These are phyloP conservation scores for Geotrichum siamense DNA, from an alignment of 1,139 yeast genomes.

Conservation along the genomic window DNA sequence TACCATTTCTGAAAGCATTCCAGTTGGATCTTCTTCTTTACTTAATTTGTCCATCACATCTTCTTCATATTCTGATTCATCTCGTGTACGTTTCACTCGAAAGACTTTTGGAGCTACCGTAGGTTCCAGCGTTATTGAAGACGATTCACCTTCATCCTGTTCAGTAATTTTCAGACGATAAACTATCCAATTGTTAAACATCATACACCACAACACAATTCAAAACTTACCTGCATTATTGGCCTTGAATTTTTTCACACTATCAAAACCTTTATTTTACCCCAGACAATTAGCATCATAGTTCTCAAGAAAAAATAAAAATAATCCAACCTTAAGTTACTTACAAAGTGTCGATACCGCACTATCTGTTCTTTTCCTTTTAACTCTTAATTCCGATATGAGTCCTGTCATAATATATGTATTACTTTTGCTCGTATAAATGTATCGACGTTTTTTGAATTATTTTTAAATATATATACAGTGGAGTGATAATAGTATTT, in stretches of 20 bases:
- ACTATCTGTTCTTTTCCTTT: conserved; percentile 77
- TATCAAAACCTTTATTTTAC: conserved; percentile 8
- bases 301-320: no score
- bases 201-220: not conserved
- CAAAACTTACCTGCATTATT: conserved; percentile 19
- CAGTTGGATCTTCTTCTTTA: conserved; percentile 9
- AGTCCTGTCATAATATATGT: no score
- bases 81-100: conserved; percentile 1
- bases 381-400: conserved; percentile 45
- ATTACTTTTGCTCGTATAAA: no score
- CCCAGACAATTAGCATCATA: not conserved
- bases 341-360: conserved; percentile 70
- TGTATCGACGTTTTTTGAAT: no score
- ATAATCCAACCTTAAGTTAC: no score
- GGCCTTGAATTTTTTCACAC: conserved; percentile 13
- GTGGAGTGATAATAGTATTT: no score
- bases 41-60: conserved; percentile 1
- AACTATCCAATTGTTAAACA: conserved; percentile 27
- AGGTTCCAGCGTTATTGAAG: not conserved
- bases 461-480: no score
- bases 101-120: not conserved
- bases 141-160: conserved; percentile 37
- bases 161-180: conserved; percentile 57
- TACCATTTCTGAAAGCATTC: conserved; percentile 13
- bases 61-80: not conserved